phyloP scores from a whole-genome alignment of 2,329 filamentous ascomycete species.

The Xylariaceae sp. region DNA sequence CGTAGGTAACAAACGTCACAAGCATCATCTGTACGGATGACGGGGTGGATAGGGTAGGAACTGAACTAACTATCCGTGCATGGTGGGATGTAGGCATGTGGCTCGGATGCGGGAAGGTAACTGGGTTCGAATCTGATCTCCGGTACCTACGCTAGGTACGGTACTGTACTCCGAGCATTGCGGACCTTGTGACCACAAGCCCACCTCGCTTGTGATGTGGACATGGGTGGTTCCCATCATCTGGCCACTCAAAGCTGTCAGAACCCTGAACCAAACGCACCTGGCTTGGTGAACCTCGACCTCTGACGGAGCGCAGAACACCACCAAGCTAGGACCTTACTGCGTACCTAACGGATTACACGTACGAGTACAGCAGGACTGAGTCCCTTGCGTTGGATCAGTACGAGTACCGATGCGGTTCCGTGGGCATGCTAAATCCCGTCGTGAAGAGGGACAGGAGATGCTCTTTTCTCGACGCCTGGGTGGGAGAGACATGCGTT shows the following conservation, averaged over 20 bases:
- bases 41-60: background rate
- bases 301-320: no score
- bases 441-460: background rate
- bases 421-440: background rate
- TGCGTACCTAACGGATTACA: background rate
- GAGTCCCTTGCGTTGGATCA: background rate
- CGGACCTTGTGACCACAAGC: conserved; percentile 22
- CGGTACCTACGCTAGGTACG: background rate
- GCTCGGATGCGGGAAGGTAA: background rate
- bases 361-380: background rate
- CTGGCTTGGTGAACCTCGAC: conserved; percentile 10
- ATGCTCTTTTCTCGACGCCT: background rate
- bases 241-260: conserved; percentile 9
- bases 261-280: conserved; percentile 14
- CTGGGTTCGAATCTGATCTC: background rate
- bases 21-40: background rate
- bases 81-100: background rate
- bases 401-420: background rate
- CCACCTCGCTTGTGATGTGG: conserved; percentile 16
- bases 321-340: no score
- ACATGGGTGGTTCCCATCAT: conserved; percentile 1
- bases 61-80: background rate
- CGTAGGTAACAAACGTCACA: background rate
- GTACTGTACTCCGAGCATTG: conserved; percentile 13
- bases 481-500: no score